Percentiles rank a stretch among this genome's conserved stretches.
These are phyloP conservation scores for Acrodontium crateriforme DNA, from an alignment of 2,329 filamentous ascomycete species.

Conservation along the genomic window DNA sequence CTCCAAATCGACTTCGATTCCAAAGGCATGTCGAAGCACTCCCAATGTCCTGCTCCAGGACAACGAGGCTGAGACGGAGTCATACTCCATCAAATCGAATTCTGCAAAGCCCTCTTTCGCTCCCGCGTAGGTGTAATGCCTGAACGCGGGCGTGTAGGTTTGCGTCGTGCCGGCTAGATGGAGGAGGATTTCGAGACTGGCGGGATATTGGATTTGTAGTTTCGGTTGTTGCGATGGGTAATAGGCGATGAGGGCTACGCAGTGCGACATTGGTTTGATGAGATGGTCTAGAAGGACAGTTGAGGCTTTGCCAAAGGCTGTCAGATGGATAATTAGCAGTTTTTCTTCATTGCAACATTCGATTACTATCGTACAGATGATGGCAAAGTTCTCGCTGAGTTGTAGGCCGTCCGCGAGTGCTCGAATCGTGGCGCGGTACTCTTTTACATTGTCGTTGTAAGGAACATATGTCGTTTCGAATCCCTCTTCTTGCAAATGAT, in stretches of 20 bases:
- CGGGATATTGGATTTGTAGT: conserved; percentile 26
- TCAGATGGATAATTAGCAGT: conserved; percentile 5
- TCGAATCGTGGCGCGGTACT: conserved; percentile 22
- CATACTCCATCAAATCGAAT: conserved; percentile 23
- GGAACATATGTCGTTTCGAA: conserved; percentile 29
- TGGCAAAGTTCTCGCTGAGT: conserved; percentile 17
- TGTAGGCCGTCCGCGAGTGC: conserved; percentile 27
- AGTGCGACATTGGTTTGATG: conserved; percentile 27
- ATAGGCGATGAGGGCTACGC: conserved; percentile 28
- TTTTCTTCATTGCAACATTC: not conserved
- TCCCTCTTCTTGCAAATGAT: conserved; percentile 29
- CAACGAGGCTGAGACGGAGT: conserved; percentile 27
- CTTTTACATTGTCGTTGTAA: conserved; percentile 11
- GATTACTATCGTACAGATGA: conserved; percentile 11
- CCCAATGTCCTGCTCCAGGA: conserved; percentile 30
- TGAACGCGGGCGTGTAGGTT: conserved; percentile 24
- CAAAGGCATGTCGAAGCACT: conserved; percentile 20
- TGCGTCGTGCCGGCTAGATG: conserved; percentile 29
- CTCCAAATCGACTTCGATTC: conserved; percentile 19
- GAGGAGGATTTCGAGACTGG: conserved; percentile 23
- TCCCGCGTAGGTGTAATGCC: conserved; percentile 26
- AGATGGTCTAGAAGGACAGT: conserved; percentile 25
- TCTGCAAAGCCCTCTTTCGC: conserved; percentile 30
- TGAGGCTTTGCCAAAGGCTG: conserved; percentile 30
- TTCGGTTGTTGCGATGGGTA: conserved; percentile 27